Conservation (phyloP, 371 early-diverging fungal species). For the Mortierella sp. region DNA sequence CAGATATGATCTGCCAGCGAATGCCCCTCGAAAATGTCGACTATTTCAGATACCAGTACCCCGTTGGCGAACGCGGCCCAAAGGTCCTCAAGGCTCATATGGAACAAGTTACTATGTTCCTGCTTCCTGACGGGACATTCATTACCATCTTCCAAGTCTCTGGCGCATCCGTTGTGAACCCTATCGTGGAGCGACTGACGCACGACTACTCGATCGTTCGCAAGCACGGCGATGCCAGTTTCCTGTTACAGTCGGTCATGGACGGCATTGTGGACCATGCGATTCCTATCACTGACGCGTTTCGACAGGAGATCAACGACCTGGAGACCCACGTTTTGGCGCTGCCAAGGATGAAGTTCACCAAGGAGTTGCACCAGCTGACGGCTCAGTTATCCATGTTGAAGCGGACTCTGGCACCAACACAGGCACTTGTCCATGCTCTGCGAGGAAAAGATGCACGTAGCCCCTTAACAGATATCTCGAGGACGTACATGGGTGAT, state of each 20-base stretch:
- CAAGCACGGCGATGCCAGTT: conserved; percentile 53
- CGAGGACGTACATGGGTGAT: conserved; percentile 59
- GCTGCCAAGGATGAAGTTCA: conserved; percentile 56
- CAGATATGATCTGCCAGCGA: conserved; percentile 30
- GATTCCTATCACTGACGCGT: conserved; percentile 60
- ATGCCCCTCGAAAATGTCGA: conserved; percentile 40
- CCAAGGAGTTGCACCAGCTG: conserved; percentile 57
- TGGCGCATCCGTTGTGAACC: conserved; percentile 50
- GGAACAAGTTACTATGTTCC: conserved; percentile 56
- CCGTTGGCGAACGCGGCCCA: conserved; percentile 4
- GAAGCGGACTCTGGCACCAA: conserved; percentile 58
- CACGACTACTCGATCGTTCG: conserved; percentile 48
- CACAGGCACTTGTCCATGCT: conserved; percentile 54
- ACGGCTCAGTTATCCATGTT: conserved; percentile 56
- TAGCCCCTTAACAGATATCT: conserved; percentile 26
- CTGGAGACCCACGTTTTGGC: conserved; percentile 57
- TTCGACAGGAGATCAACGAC: conserved; percentile 58
- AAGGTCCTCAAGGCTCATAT: conserved; percentile 30
- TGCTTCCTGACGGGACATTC: conserved; percentile 51
- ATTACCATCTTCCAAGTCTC: conserved; percentile 60
- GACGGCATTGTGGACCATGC: conserved; percentile 62
- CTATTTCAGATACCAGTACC: conserved; percentile 26
- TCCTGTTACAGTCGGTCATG: conserved; percentile 61
- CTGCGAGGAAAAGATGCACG: conserved; percentile 37
- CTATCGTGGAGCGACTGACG: conserved; percentile 50